phyloP scores from a whole-genome alignment of 2,329 filamentous ascomycete species.

The Clarireedia hainanense region DNA sequence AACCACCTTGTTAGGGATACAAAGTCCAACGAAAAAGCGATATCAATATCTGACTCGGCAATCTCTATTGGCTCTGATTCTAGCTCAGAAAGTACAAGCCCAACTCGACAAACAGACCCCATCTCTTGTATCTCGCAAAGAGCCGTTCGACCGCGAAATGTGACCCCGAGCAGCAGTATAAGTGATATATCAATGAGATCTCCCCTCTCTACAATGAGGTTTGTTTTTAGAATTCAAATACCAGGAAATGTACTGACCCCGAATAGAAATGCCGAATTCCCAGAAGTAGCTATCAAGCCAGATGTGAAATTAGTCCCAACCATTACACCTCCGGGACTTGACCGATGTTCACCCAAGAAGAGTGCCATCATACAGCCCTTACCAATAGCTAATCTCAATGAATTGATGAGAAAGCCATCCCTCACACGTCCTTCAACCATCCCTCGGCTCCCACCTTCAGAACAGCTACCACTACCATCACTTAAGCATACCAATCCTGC shows the following conservation, averaged over 20 bases:
- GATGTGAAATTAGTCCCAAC: slow-evolving; percentile 20
- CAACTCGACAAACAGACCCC: slow-evolving; percentile 11
- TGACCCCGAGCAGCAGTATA: slow-evolving; percentile 25
- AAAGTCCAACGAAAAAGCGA: slow-evolving; percentile 4
- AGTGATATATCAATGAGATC: slow-evolving; percentile 21
- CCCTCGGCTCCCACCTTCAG: slow-evolving; percentile 8
- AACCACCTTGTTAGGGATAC: slow-evolving; percentile 14
- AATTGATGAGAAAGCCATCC: slow-evolving; percentile 13
- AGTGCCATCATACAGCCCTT: slow-evolving; percentile 15
- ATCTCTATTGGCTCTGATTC: slow-evolving; percentile 16
- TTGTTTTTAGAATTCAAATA: neutral
- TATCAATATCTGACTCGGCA: slow-evolving; percentile 16
- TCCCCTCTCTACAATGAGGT: slow-evolving; percentile 23
- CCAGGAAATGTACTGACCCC: slow-evolving; percentile 3
- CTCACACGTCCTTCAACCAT: slow-evolving; percentile 7
- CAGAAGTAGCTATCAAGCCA: slow-evolving; percentile 18
- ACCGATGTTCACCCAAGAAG: slow-evolving; percentile 16
- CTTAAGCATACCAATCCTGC: slow-evolving; percentile 3
- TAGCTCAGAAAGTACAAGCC: slow-evolving; percentile 14
- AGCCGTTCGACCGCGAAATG: slow-evolving; percentile 9
- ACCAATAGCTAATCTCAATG: slow-evolving; percentile 14
- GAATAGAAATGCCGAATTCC: slow-evolving; percentile 19
- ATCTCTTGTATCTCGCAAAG: slow-evolving; percentile 10
- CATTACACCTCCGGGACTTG: slow-evolving; percentile 17
- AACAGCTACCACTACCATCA: slow-evolving; percentile 6